Evolutionary conservation across 345 rosid genomes (phyloP), one percentile per base, ranked within the genome.

Genomic region (Populus davidiana): DNA sequence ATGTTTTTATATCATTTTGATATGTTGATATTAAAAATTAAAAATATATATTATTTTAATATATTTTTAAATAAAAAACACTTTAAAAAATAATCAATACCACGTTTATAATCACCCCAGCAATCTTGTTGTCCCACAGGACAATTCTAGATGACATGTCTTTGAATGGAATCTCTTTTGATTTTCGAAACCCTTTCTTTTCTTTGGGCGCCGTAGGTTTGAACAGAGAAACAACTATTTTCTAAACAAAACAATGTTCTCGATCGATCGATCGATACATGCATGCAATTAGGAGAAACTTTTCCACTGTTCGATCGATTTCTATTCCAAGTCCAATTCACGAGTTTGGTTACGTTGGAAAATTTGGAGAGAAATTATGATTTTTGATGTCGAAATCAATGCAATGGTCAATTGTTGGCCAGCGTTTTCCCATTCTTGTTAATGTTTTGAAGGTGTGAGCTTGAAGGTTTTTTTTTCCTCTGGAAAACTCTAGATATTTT

Each of bases 331-430:
- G 59, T 64, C 70, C 69, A n/a, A 35, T 49, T 74, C n/a, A 27
- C 65, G 29, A 9, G 52, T 39, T 38, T 49, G 27, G 17, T 23
- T 67, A 14, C 47, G 29, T 41, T 44, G 23, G 68, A 39, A 52
- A 75, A 44, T 14, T 54, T 18, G 50, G 41, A 33, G 31, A 63
- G 59, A 63, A 12, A 47, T 67, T 72, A 31, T 17, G 69, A 52
- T 69, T 67, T 23, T 49, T 43, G 29, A 29, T 2, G 56, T 75
- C 73, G 29, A 59, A n/a, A 9, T 21, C 0, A 21, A 21, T 29
- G 12, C 43, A 43, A 9, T 25, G 44, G 76, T 80, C 81, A 77
- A 85, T 67, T 17, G 47, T 23, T 6, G 74, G 83, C 78, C 73
- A 78, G 52, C 78, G 64, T 39, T 52, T 73, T 73, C 76, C 67